Evolutionary conservation across 2,329 filamentous ascomycete species (phyloP), one percentile per base, ranked within the genome.

Genomic region (Gaeumannomyces sp.): DNA sequence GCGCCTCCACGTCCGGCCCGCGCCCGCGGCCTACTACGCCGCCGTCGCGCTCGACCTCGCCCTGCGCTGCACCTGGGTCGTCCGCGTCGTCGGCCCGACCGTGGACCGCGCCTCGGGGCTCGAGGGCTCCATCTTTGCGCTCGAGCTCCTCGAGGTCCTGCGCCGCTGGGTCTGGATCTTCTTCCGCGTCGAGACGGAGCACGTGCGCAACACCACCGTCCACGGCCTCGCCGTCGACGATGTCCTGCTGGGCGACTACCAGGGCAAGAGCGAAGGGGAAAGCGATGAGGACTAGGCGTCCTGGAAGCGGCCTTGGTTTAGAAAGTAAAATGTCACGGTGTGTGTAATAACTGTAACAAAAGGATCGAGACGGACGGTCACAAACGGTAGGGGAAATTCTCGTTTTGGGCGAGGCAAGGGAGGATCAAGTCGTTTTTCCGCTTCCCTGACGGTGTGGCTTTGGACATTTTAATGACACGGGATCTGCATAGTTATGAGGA

Each of bases 81-180:
- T 96, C 73, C 96, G 96, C 79, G 83, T 98, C 31, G 7, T n/a
- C 4, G 91, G 89, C 69, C 87, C 91, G 35, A 89, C 91, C 74
- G 79, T 97, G 65, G 89, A 93, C 73, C 91, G 91, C 74, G 88
- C 96, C 65, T 89, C 90, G 70, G 93, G 97, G 74, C 86, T 93
- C 63, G 95, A 98, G 78, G 89, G 88, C 64, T 92, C 92, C 10
- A 91, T 98, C 59, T 99, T 97, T 73, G 72, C 94, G 31, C 86
- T 98, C 72, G 90, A 97, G 79, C 83, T 91, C 59, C 80, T 97
- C 14, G 95, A 99, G 78, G 90, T 98, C 25, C 82, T 92, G 60
- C 85, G 95, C 61, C 84, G 95, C 65, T 98, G 94, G 93, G 84
- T 98, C 67, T 99, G 95, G 95, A 92, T 97, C 65, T 98, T 97